These are phyloP conservation scores for Orbilia javanica DNA, from an alignment of 2,329 filamentous ascomycete genomes.

Conservation along the genomic window DNA sequence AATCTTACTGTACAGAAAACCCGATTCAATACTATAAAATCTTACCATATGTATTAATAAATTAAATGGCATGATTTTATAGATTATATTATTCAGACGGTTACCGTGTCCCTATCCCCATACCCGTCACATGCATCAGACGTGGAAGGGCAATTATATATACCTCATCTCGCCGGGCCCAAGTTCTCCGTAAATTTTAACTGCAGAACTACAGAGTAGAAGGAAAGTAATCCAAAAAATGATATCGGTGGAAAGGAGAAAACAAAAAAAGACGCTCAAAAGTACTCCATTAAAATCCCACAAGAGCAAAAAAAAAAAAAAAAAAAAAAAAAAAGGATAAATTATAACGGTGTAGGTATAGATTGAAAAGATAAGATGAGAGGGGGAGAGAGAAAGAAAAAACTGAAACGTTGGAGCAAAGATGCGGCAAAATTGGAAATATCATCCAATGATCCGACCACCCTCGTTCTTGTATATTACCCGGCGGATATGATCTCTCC, in stretches of 20 bases:
- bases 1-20: no score
- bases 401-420: no score
- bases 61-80: no score
- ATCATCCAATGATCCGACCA: constrained; percentile 49
- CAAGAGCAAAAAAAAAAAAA: constrained; percentile 3
- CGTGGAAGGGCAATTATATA: no score
- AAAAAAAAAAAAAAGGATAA: constrained; percentile 8
- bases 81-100: no score
- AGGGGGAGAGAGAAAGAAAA: background rate
- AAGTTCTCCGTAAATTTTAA: no score
- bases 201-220: no score
- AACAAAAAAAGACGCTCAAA: constrained; percentile 16
- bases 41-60: no score
- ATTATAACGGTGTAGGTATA: constrained; percentile 9
- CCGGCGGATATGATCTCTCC: constrained; percentile 53
- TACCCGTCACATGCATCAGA: no score
- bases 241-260: background rate
- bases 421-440: constrained; percentile 21
- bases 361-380: constrained; percentile 1
- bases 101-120: no score
- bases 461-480: constrained; percentile 46
- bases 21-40: no score
- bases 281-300: constrained; percentile 11
- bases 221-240: background rate
- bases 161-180: no score